These are phyloP conservation scores for Chenopodium suecicum DNA, from an alignment of 148 eudicot genomes.

Conservation along the genomic window DNA sequence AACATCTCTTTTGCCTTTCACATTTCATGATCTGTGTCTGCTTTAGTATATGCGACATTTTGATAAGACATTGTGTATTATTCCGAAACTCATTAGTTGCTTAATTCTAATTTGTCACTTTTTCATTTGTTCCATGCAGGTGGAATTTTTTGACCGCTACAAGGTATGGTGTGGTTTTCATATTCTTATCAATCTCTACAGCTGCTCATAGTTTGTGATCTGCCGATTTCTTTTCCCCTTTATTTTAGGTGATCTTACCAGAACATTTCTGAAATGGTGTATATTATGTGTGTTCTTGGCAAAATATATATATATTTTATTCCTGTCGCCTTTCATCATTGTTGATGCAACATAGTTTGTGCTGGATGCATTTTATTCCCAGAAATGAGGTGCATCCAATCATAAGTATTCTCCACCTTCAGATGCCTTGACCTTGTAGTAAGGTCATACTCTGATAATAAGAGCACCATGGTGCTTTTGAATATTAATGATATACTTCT, in stretches of 20 bases:
- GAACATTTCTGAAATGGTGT: too few species aligned
- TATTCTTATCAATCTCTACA: neutral
- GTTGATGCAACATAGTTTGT: neutral
- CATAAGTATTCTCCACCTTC: neutral
- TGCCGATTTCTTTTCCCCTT: neutral
- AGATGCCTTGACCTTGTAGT: neutral
- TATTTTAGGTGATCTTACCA: too few species aligned
- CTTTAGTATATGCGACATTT: neutral
- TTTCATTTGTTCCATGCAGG: constrained; percentile 48
- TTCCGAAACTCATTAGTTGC: neutral
- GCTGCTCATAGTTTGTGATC: neutral
- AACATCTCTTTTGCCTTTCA: neutral
- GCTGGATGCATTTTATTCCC: neutral
- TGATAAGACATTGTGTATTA: neutral
- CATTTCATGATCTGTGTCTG: neutral
- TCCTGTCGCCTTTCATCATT: neutral
- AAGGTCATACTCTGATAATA: neutral
- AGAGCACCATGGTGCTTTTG: neutral
- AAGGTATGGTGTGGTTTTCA: constrained; percentile 53
- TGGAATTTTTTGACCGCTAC: constrained; percentile 88
- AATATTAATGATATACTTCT: neutral
- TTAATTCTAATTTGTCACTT: neutral
- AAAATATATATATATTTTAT: too few species aligned
- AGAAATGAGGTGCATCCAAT: too few species aligned
- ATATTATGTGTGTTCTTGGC: too few species aligned